Evolutionary conservation across 768 basidiomycete species (phyloP).

Genomic region (Xerocomus brunneocitrinus): DNA sequence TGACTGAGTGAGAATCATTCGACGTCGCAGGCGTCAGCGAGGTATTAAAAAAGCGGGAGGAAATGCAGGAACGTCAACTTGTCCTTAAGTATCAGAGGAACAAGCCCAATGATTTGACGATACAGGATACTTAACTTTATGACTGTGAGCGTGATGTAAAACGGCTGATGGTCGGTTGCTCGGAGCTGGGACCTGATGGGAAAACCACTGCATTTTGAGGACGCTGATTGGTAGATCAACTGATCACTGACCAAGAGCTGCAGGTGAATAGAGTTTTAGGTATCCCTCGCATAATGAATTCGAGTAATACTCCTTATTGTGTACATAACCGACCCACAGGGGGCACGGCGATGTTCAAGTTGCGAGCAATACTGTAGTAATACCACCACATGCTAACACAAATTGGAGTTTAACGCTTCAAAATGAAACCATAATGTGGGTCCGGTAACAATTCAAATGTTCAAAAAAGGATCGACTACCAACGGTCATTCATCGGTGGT

Average conservation of each 20-base stretch:
- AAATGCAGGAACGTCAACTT: constrained; percentile 11
- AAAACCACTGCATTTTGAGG: constrained; percentile 14
- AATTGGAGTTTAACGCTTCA: constrained; percentile 3
- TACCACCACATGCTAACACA: not conserved
- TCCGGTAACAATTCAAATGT: not conserved
- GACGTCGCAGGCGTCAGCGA: constrained; percentile 14
- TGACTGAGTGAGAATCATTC: constrained; percentile 26
- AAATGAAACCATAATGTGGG: not conserved
- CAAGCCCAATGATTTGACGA: constrained; percentile 14
- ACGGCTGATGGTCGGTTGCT: constrained; percentile 29
- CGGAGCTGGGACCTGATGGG: constrained; percentile 20
- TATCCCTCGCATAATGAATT: constrained; percentile 11
- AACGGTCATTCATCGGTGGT: no score
- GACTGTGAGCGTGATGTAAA: constrained; percentile 31
- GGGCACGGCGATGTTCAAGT: constrained; percentile 1
- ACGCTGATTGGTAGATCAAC: constrained; percentile 24
- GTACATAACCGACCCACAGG: not conserved
- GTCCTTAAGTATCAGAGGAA: constrained; percentile 29
- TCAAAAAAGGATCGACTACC: not conserved
- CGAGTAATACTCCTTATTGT: constrained; percentile 3
- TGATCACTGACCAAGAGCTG: constrained; percentile 5
- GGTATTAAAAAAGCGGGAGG: constrained; percentile 5
- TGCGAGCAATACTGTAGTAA: not conserved
- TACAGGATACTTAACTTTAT: constrained; percentile 27
- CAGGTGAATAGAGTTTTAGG: constrained; percentile 32